Conservation (phyloP, 768 basidiomycete species). For the Boletus pseudopeckii region DNA sequence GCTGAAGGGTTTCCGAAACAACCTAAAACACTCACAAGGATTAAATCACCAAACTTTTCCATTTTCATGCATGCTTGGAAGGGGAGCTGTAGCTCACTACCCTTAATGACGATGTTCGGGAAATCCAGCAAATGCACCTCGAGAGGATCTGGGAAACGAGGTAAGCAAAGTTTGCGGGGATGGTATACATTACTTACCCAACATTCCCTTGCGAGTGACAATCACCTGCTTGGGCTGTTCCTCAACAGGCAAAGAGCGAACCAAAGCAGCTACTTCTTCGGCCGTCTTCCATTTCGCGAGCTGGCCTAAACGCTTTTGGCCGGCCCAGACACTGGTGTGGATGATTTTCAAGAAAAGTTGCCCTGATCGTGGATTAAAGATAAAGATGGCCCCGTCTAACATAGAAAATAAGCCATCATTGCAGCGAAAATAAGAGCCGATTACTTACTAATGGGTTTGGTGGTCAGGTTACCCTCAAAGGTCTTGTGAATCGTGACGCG, state of each 20-base stretch:
- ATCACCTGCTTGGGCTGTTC: slow-evolving; percentile 99
- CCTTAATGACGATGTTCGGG: slow-evolving; percentile 99
- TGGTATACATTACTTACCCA: slow-evolving; percentile 49
- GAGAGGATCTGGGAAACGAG: slow-evolving; percentile 61
- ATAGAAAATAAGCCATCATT: background rate
- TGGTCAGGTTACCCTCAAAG: slow-evolving; percentile 99
- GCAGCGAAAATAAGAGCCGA: background rate
- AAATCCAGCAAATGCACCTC: slow-evolving; percentile 99
- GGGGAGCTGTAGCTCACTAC: slow-evolving; percentile 93
- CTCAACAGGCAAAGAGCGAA: slow-evolving; percentile 98
- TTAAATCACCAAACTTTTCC: slow-evolving; percentile 99
- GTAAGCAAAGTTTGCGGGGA: background rate
- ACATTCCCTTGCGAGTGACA: slow-evolving; percentile 99
- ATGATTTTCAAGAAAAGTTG: slow-evolving; percentile 99
- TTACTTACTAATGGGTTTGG: slow-evolving; percentile 89
- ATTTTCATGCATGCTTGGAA: slow-evolving; percentile 99
- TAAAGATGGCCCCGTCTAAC: slow-evolving; percentile 91
- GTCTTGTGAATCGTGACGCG: slow-evolving; percentile 99
- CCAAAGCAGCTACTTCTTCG: slow-evolving; percentile 97
- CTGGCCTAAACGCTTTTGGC: slow-evolving; percentile 99
- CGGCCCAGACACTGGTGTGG: slow-evolving; percentile 99
- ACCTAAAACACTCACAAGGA: slow-evolving; percentile 51
- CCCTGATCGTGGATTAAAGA: slow-evolving; percentile 98
- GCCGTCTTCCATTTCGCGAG: slow-evolving; percentile 99
- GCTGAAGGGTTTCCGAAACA: background rate